A percentile compares a stretch with the other conserved stretches of the same genome.
Conservation (phyloP, 148 eudicot species). For the Amaranthus hypochondriacus region DNA sequence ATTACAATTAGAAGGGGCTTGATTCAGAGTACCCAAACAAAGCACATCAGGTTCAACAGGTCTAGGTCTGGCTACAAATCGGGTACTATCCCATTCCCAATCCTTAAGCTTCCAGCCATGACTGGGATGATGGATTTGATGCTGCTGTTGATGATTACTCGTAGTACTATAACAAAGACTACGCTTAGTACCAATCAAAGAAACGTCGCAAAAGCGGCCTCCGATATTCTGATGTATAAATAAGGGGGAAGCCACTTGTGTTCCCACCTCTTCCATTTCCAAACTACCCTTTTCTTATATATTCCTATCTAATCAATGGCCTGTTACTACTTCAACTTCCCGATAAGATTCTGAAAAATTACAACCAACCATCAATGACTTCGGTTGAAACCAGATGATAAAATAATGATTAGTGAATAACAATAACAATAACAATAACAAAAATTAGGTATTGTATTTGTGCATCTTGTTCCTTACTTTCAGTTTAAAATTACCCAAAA, state of each 20-base stretch:
- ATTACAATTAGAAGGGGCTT: background rate
- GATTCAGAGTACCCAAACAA: constrained; percentile 12
- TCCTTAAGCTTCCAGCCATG: constrained; percentile 29
- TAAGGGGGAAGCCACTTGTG: constrained; percentile 31
- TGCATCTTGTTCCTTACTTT: background rate
- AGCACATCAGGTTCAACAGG: constrained; percentile 17
- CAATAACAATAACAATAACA: too few species aligned
- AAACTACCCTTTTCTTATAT: background rate
- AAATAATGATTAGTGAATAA: too few species aligned
- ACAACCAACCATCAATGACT: background rate
- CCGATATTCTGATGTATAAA: constrained; percentile 28
- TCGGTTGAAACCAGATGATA: too few species aligned
- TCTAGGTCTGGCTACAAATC: constrained; percentile 19
- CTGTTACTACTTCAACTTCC: constrained; percentile 1
- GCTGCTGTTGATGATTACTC: constrained; percentile 14
- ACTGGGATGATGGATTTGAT: constrained; percentile 1
- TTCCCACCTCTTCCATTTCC: constrained; percentile 32
- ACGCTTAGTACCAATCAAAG: constrained; percentile 27
- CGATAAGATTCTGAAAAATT: background rate
- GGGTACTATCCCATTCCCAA: constrained; percentile 34
- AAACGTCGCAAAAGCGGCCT: constrained; percentile 25
- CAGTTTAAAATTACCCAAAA: background rate
- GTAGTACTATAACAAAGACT: constrained; percentile 18
- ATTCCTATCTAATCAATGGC: too few species aligned
- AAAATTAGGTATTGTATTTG: too few species aligned